Evolutionary conservation across 768 basidiomycete species (phyloP), one percentile per base, ranked within the genome.

Genomic region (Boletus tomentosulus): DNA sequence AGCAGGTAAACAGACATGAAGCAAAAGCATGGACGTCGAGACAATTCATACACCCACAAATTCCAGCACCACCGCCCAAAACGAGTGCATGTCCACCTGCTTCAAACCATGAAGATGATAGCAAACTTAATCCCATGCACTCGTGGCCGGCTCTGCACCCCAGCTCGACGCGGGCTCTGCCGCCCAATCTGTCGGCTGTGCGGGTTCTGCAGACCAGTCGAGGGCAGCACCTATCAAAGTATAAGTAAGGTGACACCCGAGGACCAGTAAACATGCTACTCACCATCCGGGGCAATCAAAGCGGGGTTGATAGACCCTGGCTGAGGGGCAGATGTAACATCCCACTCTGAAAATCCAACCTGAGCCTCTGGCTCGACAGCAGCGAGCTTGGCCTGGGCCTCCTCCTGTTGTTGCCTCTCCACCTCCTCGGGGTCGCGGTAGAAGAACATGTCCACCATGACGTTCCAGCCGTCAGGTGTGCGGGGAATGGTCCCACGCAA

Each of bases 361-460:
- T 81, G 87, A 42, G 67, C 72, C 53, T 74, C 82, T 58, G 79
- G 83, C 48, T 81, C 83, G 57, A 82, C 79, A 59, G 82, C 78
- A 48, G 73, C 72, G 48, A 76, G 74, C 75, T 94, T 94, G 63
- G 90, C 90, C 59, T 87, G 84, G 27, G 91, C 90, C 71, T 92
- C 92, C 71, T 93, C 95, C 68, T 90, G 86, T 70, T 93, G 91
- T 76, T 98, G 96, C 76, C 89, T 92, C 84, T 98, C 95, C 63
- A 98, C 90, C 76, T 99, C 97, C 72, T 99, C 95, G 57, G 96
- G 94, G 77, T 98, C 96, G 67, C 96, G 91, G 85, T 98, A 98
- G 87, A 98, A 94, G 88, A 95, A 95, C 87, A 96, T 89, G 74
- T 96, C 95, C 61, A 95, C 93, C 92, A 98, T 97, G 73, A 97